A percentile compares a stretch with the other conserved stretches of the same genome.
Evolutionary conservation across 2,329 filamentous ascomycete genomes (phyloP).

Genomic region (Colletotrichum trifolii): DNA sequence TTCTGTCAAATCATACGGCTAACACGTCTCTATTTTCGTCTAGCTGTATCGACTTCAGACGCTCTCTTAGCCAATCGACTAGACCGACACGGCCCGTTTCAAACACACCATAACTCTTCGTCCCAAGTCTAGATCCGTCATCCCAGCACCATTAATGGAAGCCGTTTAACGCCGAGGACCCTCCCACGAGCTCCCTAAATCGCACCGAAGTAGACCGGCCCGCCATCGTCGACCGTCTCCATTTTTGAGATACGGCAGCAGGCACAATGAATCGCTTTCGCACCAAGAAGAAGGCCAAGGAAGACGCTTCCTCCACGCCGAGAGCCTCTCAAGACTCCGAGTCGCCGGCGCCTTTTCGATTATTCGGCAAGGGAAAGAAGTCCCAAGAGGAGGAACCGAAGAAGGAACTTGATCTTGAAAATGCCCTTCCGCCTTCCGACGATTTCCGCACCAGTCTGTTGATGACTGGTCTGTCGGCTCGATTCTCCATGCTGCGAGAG

Average conservation of each 20-base stretch:
- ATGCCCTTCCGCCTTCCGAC: conserved; percentile 82
- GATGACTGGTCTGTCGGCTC: conserved; percentile 93
- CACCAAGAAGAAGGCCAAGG: conserved; percentile 76
- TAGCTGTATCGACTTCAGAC: conserved; percentile 30
- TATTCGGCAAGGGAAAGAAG: conserved; percentile 68
- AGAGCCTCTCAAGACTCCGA: conserved; percentile 67
- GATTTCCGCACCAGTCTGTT: conserved; percentile 95
- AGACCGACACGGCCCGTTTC: conserved; percentile 10
- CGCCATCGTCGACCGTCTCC: background rate
- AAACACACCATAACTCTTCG: conserved; percentile 24
- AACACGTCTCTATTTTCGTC: conserved; percentile 15
- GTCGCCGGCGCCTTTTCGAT: conserved; percentile 61
- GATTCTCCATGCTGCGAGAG: conserved; percentile 96
- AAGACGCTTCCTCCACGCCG: conserved; percentile 55
- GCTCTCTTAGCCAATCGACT: conserved; percentile 21
- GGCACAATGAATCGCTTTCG: conserved; percentile 80
- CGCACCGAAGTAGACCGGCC: background rate
- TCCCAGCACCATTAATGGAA: conserved; percentile 30
- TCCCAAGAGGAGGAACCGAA: conserved; percentile 67
- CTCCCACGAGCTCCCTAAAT: conserved; percentile 21
- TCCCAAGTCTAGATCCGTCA: conserved; percentile 17
- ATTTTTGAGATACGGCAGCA: background rate
- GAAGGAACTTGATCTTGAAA: conserved; percentile 76
- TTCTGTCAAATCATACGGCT: conserved; percentile 29
- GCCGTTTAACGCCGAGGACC: conserved; percentile 28